A percentile compares a stretch with the other conserved stretches of the same genome.
phyloP scores from a whole-genome alignment of 176 grass and related monocot species.

The Rhipidocladum racemiflorum region DNA sequence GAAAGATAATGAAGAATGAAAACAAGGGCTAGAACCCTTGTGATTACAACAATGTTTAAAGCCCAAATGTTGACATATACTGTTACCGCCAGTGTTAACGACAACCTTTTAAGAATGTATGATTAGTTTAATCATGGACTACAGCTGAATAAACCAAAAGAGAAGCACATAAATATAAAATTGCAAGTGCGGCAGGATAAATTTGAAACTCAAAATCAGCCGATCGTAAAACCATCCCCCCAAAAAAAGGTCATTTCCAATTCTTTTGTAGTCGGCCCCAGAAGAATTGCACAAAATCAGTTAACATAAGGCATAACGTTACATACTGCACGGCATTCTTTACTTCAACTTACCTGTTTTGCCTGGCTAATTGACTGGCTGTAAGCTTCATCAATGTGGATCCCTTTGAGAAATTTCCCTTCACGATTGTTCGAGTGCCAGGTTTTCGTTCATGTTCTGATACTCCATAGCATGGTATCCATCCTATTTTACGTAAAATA shows the following conservation, averaged over 20 bases:
- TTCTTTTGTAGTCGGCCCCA: background rate
- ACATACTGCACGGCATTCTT: slow-evolving; percentile 46
- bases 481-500: slow-evolving; percentile 41
- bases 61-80: background rate
- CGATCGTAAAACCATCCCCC: background rate
- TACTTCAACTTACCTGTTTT: slow-evolving; percentile 39
- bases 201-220: background rate
- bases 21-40: background rate
- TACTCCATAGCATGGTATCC: slow-evolving; percentile 19
- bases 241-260: background rate
- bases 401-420: slow-evolving; percentile 40
- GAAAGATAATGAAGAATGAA: background rate
- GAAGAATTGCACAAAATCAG: background rate
- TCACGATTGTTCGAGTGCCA: slow-evolving; percentile 26
- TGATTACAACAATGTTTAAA: background rate
- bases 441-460: slow-evolving; percentile 26
- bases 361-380: slow-evolving; percentile 78
- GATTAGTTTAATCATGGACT: background rate
- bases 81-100: background rate
- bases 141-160: slow-evolving; percentile 12
- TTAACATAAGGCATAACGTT: background rate
- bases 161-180: background rate
- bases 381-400: slow-evolving; percentile 96
- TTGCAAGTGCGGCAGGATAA: background rate
- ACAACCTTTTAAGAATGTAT: background rate